phyloP scores from a whole-genome alignment of 2,329 filamentous ascomycete species.

The Trichoderma sp. region DNA sequence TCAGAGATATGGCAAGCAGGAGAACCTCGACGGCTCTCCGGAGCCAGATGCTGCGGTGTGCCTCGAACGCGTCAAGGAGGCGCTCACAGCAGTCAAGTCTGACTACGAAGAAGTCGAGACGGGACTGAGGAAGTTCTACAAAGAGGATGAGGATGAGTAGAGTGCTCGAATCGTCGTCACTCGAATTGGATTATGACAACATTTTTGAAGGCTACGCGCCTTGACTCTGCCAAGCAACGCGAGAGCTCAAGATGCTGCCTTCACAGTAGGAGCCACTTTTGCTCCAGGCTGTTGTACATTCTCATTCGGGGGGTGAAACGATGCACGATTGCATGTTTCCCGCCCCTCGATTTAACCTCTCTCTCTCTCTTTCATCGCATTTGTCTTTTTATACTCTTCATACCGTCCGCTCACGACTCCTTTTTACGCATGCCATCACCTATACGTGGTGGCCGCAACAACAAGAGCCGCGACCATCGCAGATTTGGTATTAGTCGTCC shows the following conservation, averaged over 20 bases:
- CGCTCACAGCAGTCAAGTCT: slow-evolving; percentile 67
- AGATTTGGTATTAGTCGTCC: background rate
- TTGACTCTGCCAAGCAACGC: background rate
- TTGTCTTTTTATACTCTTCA: slow-evolving; percentile 1
- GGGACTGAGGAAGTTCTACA: slow-evolving; percentile 67
- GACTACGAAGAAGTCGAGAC: slow-evolving; percentile 75
- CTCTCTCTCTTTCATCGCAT: background rate
- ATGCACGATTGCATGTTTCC: background rate
- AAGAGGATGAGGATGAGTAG: slow-evolving; percentile 24
- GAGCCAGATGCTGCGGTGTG: slow-evolving; percentile 67
- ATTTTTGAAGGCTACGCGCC: background rate
- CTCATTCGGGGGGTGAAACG: background rate
- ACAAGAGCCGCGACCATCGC: background rate
- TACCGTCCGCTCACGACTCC: background rate
- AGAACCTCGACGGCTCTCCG: slow-evolving; percentile 71
- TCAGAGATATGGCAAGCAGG: slow-evolving; percentile 82
- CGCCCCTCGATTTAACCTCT: background rate
- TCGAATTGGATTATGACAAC: background rate
- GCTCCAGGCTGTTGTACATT: background rate
- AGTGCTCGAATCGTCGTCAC: background rate
- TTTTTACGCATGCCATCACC: background rate
- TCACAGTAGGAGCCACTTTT: background rate
- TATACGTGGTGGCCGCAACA: background rate
- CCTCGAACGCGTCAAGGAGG: slow-evolving; percentile 67
- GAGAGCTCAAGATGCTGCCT: background rate